Evolutionary conservation across 495 filamentous ascomycete species (phyloP), one percentile per base, ranked within the genome.

Genomic region (Penicillium longicatenatum): DNA sequence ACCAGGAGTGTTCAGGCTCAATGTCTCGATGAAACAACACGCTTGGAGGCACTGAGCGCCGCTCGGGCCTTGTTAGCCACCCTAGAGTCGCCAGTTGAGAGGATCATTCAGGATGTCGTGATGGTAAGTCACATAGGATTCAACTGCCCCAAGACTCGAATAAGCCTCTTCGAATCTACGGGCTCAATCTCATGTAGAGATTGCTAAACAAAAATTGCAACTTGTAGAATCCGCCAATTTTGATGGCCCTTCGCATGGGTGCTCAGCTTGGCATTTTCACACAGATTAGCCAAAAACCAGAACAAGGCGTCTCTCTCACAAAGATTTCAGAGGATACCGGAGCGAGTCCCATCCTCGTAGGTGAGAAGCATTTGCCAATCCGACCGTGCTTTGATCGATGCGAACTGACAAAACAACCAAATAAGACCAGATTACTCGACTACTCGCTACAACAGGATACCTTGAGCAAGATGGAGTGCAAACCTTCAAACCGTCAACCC

Each of bases 51-150:
- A 11, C 33, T 58, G 12, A 41, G 7, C 5, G 60, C 55, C 21
- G 51, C 60, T 6, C 44, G 33, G 0, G 51, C 24, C n/a, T 31
- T 58, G n/a, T n/a, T 58, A n/a, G 50, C 29, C 4, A 45, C 50
- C 8, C 73, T 75, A 20, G 51, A 50, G 49, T 54, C 58, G 10
- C 58, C 62, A 20, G 31, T 50, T 9, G 62, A 65, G 48, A 58
- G 54, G 5, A 53, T 61, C 12, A 55, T 65, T 24, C 55, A 59
- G 12, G 59, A 65, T 56, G 55, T 61, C 7, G 58, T 59, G n/a
- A 47, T 61, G 55, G 61, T 64, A 22, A 9, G 57, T 60, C 17
- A 21, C n/a, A 9, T 6, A 26, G 11, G n/a, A 12, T 21, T 21
- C 6, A 21, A 12, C 6, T 6, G 43, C 43, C 21, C 21, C n/a